These are phyloP conservation scores for Sisymbrium irio DNA, from an alignment of 345 rosid species.

Conservation along the genomic window DNA sequence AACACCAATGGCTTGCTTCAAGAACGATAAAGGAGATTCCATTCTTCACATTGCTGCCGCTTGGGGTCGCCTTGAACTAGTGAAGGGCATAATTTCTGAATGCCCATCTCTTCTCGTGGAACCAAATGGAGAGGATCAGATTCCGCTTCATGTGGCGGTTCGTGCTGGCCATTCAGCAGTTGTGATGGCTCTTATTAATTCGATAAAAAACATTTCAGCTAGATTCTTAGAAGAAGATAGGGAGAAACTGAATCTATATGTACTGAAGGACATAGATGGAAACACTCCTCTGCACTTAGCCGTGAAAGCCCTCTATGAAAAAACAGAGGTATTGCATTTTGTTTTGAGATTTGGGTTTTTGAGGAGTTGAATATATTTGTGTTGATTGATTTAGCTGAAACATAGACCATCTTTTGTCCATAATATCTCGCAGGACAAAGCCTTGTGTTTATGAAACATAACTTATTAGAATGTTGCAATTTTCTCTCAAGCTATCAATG, in stretches of 20 bases:
- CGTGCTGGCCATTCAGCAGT: background rate
- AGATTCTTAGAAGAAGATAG: background rate
- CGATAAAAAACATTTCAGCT: background rate
- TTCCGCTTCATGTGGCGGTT: background rate
- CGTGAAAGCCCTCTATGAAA: background rate
- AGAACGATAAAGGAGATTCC: background rate
- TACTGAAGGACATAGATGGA: background rate
- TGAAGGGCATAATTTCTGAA: background rate
- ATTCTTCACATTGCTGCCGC: background rate
- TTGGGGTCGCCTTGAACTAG: background rate
- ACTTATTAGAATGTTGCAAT: too few relatives aligned
- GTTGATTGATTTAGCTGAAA: too few relatives aligned
- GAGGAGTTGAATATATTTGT: too few relatives aligned
- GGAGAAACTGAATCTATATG: background rate
- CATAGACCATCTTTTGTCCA: too few relatives aligned
- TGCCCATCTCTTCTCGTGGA: background rate
- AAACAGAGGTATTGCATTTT: too few relatives aligned
- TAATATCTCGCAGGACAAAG: too few relatives aligned
- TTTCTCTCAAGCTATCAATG: too few relatives aligned
- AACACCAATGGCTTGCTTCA: background rate
- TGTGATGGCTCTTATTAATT: background rate
- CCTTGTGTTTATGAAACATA: too few relatives aligned
- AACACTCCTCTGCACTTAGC: background rate
- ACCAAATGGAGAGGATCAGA: background rate
- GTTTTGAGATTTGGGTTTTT: too few relatives aligned